These are phyloP conservation scores for Penicilliopsis zonata DNA, from an alignment of 495 filamentous ascomycete species.

Conservation along the genomic window DNA sequence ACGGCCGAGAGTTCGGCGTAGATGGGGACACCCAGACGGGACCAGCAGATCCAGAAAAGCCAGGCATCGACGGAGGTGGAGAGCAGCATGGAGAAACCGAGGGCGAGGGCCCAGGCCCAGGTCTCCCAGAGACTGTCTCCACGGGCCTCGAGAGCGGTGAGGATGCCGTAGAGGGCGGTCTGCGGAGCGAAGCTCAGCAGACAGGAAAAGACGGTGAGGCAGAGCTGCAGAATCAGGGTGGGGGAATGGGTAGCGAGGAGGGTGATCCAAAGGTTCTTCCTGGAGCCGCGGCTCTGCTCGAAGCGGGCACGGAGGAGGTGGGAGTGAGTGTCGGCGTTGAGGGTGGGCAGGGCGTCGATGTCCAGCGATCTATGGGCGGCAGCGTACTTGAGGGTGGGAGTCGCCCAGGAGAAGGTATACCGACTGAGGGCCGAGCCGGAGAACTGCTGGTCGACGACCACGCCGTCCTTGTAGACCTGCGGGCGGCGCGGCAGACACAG, in stretches of 20 bases:
- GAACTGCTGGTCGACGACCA: slow-evolving; percentile 50
- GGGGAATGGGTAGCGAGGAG: slow-evolving; percentile 43
- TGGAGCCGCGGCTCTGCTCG: slow-evolving; percentile 31
- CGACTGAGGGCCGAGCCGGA: slow-evolving; percentile 48
- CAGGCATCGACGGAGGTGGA: slow-evolving; percentile 47
- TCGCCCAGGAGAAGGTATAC: slow-evolving; percentile 55
- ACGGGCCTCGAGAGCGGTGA: slow-evolving; percentile 49
- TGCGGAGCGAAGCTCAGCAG: slow-evolving; percentile 58
- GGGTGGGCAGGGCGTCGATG: slow-evolving; percentile 44
- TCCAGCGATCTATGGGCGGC: slow-evolving; percentile 43
- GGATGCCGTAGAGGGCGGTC: slow-evolving; percentile 51
- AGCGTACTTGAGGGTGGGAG: slow-evolving; percentile 37
- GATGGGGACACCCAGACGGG: slow-evolving; percentile 50
- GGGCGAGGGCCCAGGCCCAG: slow-evolving; percentile 56
- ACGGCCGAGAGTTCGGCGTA: slow-evolving; percentile 58
- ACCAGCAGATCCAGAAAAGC: slow-evolving; percentile 54
- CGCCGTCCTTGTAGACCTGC: slow-evolving; percentile 43
- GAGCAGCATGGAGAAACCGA: slow-evolving; percentile 44
- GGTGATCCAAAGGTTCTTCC: slow-evolving; percentile 51
- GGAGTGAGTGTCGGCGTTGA: slow-evolving; percentile 16
- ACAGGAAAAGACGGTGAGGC: slow-evolving; percentile 38
- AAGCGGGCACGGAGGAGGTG: slow-evolving; percentile 30
- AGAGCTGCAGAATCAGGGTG: slow-evolving; percentile 40
- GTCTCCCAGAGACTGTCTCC: slow-evolving; percentile 25
- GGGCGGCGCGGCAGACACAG: slow-evolving; percentile 52